Evolutionary conservation across 2,329 filamentous ascomycete species (phyloP).

Genomic region (Cryphonectria nitschkei): DNA sequence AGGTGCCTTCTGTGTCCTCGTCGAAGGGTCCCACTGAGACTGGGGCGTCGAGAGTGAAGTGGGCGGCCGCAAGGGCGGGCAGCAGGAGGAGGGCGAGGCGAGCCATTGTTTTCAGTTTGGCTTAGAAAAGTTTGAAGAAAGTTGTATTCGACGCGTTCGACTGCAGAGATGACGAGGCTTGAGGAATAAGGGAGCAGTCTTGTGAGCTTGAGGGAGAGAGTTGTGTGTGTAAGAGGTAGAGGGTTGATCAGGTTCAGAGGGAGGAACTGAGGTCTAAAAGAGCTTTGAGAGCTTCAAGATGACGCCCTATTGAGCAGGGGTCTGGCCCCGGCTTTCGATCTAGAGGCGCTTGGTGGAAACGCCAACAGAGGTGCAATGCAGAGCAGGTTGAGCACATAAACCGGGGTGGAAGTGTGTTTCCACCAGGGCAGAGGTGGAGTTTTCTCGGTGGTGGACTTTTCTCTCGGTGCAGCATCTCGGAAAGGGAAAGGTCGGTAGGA

Average conservation of each 20-base stretch:
- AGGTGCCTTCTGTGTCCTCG: conserved; percentile 48
- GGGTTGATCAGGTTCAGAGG: neutral
- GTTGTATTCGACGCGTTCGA: neutral
- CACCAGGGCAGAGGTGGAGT: neutral
- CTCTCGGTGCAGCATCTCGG: conserved; percentile 20
- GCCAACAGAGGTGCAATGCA: conserved; percentile 5
- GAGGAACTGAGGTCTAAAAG: neutral
- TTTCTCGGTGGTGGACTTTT: neutral
- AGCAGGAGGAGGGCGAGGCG: conserved; percentile 45
- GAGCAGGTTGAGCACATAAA: conserved; percentile 8
- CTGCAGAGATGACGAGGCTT: neutral
- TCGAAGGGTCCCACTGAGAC: conserved; percentile 51
- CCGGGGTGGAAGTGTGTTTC: neutral
- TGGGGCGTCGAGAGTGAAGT: conserved; percentile 58
- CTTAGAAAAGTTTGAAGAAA: too few relatives aligned
- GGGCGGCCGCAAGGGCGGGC: conserved; percentile 49
- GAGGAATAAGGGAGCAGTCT: neutral
- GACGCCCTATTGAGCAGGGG: conserved; percentile 11
- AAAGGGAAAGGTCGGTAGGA: neutral
- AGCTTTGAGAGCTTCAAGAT: conserved; percentile 15
- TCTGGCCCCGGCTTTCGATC: neutral
- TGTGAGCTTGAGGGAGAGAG: neutral
- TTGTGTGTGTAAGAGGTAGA: neutral
- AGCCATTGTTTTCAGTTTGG: conserved; percentile 36
- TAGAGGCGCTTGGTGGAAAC: conserved; percentile 4